These are phyloP conservation scores for Elsinoe fawcettii DNA, from an alignment of 2,329 filamentous ascomycete genomes.

Conservation along the genomic window DNA sequence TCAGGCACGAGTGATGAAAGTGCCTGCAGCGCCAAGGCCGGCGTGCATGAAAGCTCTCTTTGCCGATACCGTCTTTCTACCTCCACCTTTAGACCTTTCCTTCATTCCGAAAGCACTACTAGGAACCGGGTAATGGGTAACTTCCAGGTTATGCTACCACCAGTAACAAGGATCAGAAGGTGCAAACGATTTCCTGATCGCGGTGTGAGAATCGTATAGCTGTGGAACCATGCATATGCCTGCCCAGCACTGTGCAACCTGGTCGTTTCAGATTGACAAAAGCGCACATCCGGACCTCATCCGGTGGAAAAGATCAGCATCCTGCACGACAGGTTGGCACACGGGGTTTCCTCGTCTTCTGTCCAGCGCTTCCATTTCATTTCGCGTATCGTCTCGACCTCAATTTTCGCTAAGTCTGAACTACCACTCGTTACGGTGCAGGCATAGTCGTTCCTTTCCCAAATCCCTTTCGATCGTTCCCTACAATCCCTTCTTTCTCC, in stretches of 20 bases:
- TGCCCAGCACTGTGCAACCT: neutral
- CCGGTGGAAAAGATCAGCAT: slow-evolving; percentile 6
- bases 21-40: neutral
- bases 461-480: neutral
- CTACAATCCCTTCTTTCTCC: neutral
- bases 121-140: too few relatives aligned
- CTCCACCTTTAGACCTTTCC: too few relatives aligned
- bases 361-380: too few relatives aligned
- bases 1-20: neutral
- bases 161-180: too few relatives aligned
- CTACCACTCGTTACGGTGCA: neutral
- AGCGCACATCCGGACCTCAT: neutral
- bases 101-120: too few relatives aligned
- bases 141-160: too few relatives aligned
- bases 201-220: too few relatives aligned
- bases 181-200: too few relatives aligned
- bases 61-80: too few relatives aligned
- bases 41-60: neutral
- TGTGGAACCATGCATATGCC: too few relatives aligned
- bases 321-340: neutral
- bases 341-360: too few relatives aligned
- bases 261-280: slow-evolving; percentile 11
- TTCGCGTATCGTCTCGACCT: neutral
- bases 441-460: neutral
- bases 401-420: neutral